Evolutionary conservation across 1,284 basidiomycete genomes (phyloP), one percentile per base, ranked within the genome.

Genomic region (Cryptococcus wingfieldii): DNA sequence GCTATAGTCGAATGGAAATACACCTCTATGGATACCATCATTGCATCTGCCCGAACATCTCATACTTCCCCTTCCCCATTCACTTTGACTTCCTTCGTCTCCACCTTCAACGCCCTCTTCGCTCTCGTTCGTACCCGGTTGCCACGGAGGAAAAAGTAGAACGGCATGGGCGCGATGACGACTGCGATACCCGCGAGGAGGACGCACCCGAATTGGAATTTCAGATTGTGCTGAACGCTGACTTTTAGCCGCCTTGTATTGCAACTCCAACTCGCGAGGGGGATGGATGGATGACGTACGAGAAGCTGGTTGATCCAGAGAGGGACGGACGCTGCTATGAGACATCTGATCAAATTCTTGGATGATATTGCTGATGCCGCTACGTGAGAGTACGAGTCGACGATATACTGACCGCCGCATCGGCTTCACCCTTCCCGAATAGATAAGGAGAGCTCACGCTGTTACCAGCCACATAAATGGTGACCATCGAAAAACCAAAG

Each of bases 291-390:
- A 10, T 34, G 10, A 34, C 31, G 6, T 34, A 34, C 31, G 54
- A 66, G 62, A 34, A 63, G 51, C 51, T 62, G 60, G 39, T 62
- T 67, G 47, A 69, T 63, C 70, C 70, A 72, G 25, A 72, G 62
- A 10, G 72, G 71, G 3, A 74, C 68, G 0, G 62, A 61, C 1
- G 75, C 77, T 12, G 80, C 81, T 47, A 77, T 69, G 13, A 79
- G 63, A 6, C 74, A 76, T 25, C 80, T 73, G 48, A 79, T 66
- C 18, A 82, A 70, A 0, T 79, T 80, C 67, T 82, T 82, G 51
- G 79, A 79, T 3, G 80, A 78, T 45, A 80, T 70, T 3, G 77
- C 77, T 9, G 73, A 75, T 1, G 78, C 76, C 1, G 69, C 67
- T 23, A 55, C 62, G 55, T 66, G 50, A 31, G 62, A 53, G 55